Conservation (phyloP, 106 monocot genomes). For the Acorus gramineus region DNA sequence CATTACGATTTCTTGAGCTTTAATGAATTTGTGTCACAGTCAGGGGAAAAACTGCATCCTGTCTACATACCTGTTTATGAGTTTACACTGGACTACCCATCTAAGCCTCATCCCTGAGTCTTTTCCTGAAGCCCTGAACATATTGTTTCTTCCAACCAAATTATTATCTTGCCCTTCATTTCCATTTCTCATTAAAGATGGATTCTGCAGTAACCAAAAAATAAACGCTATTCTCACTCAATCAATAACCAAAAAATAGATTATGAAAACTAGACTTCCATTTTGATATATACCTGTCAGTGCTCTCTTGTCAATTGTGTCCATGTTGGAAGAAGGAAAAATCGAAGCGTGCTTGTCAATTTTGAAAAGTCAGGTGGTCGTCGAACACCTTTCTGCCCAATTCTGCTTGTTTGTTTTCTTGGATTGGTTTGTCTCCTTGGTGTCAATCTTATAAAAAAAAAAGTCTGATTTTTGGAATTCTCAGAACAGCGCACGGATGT, state of each 20-base stretch:
- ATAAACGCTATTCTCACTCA: not conserved
- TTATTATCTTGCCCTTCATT: conserved; percentile 75
- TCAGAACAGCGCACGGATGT: conserved; percentile 20
- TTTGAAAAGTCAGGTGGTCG: conserved; percentile 6
- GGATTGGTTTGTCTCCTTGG: conserved; percentile 27
- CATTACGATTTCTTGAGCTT: no score
- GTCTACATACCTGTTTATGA: no score
- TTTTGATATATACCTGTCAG: conserved; percentile 56
- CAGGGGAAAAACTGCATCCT: no score
- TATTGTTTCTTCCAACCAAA: conserved; percentile 73
- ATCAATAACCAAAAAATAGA: not conserved
- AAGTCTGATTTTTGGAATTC: conserved; percentile 25
- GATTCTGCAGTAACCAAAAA: conserved; percentile 44
- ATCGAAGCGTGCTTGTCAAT: conserved; percentile 23
- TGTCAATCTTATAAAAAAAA: conserved; percentile 24
- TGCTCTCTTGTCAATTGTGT: conserved; percentile 92
- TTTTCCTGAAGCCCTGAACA: conserved; percentile 43
- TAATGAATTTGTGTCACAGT: no score
- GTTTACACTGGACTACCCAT: not conserved
- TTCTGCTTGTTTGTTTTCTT: conserved; percentile 16
- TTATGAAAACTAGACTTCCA: not conserved
- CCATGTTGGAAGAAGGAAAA: conserved; percentile 46
- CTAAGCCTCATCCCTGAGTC: conserved; percentile 22
- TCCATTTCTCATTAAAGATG: conserved; percentile 63
- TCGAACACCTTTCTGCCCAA: conserved; percentile 17